These are phyloP conservation scores for Coniochaeta pulveracea DNA, from an alignment of 2,329 filamentous ascomycete genomes.

Conservation along the genomic window DNA sequence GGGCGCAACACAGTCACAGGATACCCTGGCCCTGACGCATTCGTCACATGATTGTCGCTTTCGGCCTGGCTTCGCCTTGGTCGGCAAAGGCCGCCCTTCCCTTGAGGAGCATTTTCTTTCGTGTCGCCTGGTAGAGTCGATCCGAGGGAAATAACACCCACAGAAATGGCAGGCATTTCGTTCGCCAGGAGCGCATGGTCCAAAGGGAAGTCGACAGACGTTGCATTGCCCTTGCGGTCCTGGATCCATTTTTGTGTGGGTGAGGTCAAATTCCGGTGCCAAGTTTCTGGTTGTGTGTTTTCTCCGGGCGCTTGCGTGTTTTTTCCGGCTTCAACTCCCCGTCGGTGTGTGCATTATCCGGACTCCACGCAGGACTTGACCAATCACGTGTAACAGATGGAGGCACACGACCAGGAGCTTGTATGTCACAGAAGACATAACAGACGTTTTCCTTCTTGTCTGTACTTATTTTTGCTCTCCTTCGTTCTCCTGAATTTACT, in stretches of 20 bases:
- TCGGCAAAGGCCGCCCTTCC: neutral
- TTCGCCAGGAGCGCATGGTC: neutral
- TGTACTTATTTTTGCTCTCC: neutral
- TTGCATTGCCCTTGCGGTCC: neutral
- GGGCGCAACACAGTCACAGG: neutral
- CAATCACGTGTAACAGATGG: slow-evolving; percentile 1
- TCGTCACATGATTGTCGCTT: neutral
- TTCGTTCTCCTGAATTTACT: neutral
- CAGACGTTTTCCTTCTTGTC: neutral
- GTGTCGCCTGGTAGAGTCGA: neutral
- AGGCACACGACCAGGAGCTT: neutral
- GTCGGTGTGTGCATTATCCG: neutral
- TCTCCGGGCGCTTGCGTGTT: slow-evolving; percentile 1
- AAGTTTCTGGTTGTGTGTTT: neutral
- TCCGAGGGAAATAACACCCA: neutral
- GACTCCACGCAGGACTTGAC: neutral
- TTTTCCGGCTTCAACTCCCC: neutral
- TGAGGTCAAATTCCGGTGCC: neutral
- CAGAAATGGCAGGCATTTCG: neutral
- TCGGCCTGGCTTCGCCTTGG: neutral
- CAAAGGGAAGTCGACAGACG: neutral
- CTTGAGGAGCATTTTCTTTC: neutral
- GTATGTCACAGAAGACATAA: neutral
- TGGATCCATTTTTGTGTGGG: neutral
- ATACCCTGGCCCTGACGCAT: neutral